Percentiles rank a stretch among this genome's conserved stretches.
Evolutionary conservation across 106 monocot genomes (phyloP).

Genomic region (Gastrodia elata): DNA sequence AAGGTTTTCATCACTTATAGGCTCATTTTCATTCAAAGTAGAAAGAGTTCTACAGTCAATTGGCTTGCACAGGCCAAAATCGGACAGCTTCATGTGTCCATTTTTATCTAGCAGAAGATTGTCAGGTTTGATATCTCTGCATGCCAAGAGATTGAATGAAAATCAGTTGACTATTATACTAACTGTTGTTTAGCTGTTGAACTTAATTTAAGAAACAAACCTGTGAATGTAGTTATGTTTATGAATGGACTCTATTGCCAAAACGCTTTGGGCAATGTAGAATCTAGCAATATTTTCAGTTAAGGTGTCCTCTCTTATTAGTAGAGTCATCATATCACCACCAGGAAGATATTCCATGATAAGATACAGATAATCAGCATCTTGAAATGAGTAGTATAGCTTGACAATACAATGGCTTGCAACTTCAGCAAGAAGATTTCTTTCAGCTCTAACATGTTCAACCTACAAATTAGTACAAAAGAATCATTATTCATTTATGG

Average conservation of each 20-base stretch:
- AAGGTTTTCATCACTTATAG: conserved; percentile 62
- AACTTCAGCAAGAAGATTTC: conserved; percentile 97
- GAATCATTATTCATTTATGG: neutral
- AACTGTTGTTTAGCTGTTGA: neutral
- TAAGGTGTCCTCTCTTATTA: conserved; percentile 92
- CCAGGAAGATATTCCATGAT: conserved; percentile 57
- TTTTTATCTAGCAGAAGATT: conserved; percentile 94
- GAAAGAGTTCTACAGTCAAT: conserved; percentile 83
- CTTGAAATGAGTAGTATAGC: conserved; percentile 99
- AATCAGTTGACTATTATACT: neutral
- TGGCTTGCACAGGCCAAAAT: conserved; percentile 96
- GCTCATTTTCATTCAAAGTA: conserved; percentile 90
- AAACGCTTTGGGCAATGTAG: conserved; percentile 89
- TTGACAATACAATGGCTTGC: conserved; percentile 98
- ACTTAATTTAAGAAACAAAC: conserved; percentile 23
- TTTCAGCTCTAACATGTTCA: conserved; percentile 94
- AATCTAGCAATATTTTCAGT: conserved; percentile 92
- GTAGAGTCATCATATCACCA: conserved; percentile 98
- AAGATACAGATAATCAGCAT: conserved; percentile 73
- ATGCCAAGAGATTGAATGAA: conserved; percentile 9
- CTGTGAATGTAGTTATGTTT: conserved; percentile 97
- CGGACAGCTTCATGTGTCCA: conserved; percentile 97
- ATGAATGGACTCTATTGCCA: conserved; percentile 97
- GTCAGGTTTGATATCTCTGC: conserved; percentile 98
- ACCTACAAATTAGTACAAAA: conserved; percentile 22